A percentile compares a stretch with the other conserved stretches of the same genome.
These are phyloP conservation scores for Lactarius sp. DNA, from an alignment of 768 basidiomycete species.

Conservation along the genomic window DNA sequence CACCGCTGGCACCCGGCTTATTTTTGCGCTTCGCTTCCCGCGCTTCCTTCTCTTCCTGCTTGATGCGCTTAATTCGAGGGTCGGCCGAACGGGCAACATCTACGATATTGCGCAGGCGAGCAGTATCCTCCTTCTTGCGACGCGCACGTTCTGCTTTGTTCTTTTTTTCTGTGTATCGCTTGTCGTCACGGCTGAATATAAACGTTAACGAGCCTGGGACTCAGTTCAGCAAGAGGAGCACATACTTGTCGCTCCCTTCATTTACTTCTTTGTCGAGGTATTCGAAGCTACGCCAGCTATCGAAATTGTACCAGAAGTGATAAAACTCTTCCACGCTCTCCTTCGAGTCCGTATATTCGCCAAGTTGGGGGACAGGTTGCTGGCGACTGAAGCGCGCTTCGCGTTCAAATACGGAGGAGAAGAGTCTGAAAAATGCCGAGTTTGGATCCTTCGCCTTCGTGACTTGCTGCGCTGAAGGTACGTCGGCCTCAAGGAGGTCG, in stretches of 20 bases:
- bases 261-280: conserved; percentile 98
- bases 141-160: conserved; percentile 96
- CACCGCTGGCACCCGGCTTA: conserved; percentile 42
- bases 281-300: conserved; percentile 97
- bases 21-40: conserved; percentile 85
- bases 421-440: conserved; percentile 64
- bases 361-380: conserved; percentile 81
- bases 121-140: conserved; percentile 95
- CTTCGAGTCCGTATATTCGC: conserved; percentile 65
- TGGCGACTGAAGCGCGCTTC: conserved; percentile 89
- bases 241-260: conserved; percentile 91
- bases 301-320: conserved; percentile 99
- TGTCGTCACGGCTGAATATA: conserved; percentile 81
- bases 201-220: neutral
- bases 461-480: conserved; percentile 60
- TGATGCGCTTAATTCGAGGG: conserved; percentile 96
- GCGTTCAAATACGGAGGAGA: conserved; percentile 80
- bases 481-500: conserved; percentile 68
- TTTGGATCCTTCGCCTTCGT: conserved; percentile 46
- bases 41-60: conserved; percentile 92
- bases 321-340: conserved; percentile 88
- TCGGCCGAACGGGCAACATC: conserved; percentile 80
- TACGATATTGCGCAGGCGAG: conserved; percentile 80
- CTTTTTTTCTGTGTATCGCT: conserved; percentile 99
- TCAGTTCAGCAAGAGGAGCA: conserved; percentile 17